Evolutionary conservation across 306 rosid species (phyloP), one percentile per base, ranked within the genome.

Genomic region (Leucaena leucocephala): DNA sequence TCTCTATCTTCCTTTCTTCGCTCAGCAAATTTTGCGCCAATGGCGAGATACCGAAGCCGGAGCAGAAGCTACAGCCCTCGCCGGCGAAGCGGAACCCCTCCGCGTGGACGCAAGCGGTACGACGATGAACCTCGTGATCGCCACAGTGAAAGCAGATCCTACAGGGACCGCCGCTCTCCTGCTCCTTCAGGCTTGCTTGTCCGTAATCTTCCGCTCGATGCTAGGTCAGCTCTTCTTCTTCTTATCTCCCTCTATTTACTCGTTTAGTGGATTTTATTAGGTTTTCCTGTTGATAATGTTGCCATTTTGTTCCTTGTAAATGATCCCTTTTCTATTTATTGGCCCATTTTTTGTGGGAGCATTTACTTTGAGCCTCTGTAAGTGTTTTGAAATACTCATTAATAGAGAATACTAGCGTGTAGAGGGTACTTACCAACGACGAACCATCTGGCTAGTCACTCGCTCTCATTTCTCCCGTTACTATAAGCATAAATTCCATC

Each of bases 41-140:
- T 95, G 99, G 87, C 83, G 19, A 90, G 94, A 77, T 83, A 93
- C 73, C 86, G 95, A 67, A 95, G 98, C 90, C 93, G 96, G 52
- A 95, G 99, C 89, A 79, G 96, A 81, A 95, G 98, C 80, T 84
- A 80, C 81, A 95, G 97, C 86, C 99, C 97, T 80, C 94, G 96
- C 11, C 91, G 96, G n/a, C 93, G 97, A 4, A 95, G 97, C 87
- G 48, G 93, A 65, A 89, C 86, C 54, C 99, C 98, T 1, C 93
- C 89, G 9, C 98, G 96, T 34, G 89, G 88, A 0, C 96, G 96
- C 78, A 95, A 93, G 83, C 93, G 94, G 2, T 58, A 91, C 77
- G 97, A 86, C 4, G 98, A 95, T 5, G 94, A 91, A 15, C 83
- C 88, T 66, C 90, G 90, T 52, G 87, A 86, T 39, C 95, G 96